phyloP scores from a whole-genome alignment of 345 rosid species.

The Bruguiera sexangula region DNA sequence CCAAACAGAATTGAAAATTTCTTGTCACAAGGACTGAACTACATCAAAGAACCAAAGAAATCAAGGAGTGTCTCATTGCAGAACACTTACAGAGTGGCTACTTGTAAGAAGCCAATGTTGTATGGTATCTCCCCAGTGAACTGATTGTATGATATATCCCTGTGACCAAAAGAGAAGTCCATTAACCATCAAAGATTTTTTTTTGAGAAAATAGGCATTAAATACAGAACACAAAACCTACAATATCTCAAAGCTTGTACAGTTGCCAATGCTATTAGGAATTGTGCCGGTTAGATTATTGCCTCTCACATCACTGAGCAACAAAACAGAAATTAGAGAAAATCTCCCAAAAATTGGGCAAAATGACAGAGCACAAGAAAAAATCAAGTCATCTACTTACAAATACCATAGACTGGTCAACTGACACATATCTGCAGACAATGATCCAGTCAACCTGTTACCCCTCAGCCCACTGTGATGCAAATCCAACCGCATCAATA shows the following conservation, averaged over 20 bases:
- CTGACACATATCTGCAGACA: constrained; percentile 90
- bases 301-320: constrained; percentile 85
- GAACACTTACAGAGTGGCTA: constrained; percentile 80
- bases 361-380: neutral
- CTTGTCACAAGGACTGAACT: no score
- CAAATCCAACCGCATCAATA: neutral
- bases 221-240: constrained; percentile 26
- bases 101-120: constrained; percentile 93
- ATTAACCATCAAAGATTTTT: neutral
- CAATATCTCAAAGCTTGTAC: constrained; percentile 94
- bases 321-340: neutral
- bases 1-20: neutral
- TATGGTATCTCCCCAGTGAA: constrained; percentile 87
- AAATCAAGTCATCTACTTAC: constrained; percentile 43
- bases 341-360: neutral
- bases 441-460: constrained; percentile 68
- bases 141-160: constrained; percentile 90
- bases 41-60: neutral
- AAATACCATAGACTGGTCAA: constrained; percentile 94
- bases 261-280: constrained; percentile 90
- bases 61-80: neutral
- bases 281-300: constrained; percentile 75
- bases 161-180: constrained; percentile 7
- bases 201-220: no score
- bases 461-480: constrained; percentile 72